Evolutionary conservation across 2,329 filamentous ascomycete species (phyloP).

Genomic region (Penicillium sp.): DNA sequence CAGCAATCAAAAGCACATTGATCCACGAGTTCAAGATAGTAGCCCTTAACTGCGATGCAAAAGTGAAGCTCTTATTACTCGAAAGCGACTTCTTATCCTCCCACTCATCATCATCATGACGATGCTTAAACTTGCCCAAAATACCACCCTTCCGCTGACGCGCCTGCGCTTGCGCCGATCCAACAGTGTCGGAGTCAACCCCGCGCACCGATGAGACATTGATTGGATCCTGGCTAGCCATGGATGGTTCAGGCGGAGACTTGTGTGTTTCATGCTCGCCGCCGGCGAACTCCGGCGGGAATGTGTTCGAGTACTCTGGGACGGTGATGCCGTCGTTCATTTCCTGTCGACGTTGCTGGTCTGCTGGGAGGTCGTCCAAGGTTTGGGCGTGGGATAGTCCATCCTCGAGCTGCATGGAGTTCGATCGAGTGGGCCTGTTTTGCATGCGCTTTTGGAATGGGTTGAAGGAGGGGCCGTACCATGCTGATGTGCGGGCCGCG

Average conservation of each 20-base stretch:
- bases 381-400: slow-evolving; percentile 24
- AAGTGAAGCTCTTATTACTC: slow-evolving; percentile 37
- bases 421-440: slow-evolving; percentile 19
- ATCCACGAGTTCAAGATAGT: slow-evolving; percentile 82
- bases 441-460: slow-evolving; percentile 43
- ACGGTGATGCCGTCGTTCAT: slow-evolving; percentile 27
- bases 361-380: slow-evolving; percentile 27
- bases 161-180: slow-evolving; percentile 23
- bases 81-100: slow-evolving; percentile 19
- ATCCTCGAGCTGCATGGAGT: slow-evolving; percentile 34
- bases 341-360: slow-evolving; percentile 25
- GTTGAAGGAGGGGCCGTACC: slow-evolving; percentile 44
- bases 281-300: slow-evolving; percentile 27
- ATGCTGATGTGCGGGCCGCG: slow-evolving; percentile 40
- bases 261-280: slow-evolving; percentile 20
- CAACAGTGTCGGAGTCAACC: slow-evolving; percentile 14
- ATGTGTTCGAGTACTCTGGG: slow-evolving; percentile 28
- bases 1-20: slow-evolving; percentile 76
- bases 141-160: slow-evolving; percentile 28
- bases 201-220: slow-evolving; percentile 26
- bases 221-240: slow-evolving; percentile 33
- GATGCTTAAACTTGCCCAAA: slow-evolving; percentile 19
- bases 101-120: slow-evolving; percentile 13
- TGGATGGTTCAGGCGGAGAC: slow-evolving; percentile 24
- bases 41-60: slow-evolving; percentile 53